These are phyloP conservation scores for Penicillium taxi DNA, from an alignment of 495 filamentous ascomycete species.

Conservation along the genomic window DNA sequence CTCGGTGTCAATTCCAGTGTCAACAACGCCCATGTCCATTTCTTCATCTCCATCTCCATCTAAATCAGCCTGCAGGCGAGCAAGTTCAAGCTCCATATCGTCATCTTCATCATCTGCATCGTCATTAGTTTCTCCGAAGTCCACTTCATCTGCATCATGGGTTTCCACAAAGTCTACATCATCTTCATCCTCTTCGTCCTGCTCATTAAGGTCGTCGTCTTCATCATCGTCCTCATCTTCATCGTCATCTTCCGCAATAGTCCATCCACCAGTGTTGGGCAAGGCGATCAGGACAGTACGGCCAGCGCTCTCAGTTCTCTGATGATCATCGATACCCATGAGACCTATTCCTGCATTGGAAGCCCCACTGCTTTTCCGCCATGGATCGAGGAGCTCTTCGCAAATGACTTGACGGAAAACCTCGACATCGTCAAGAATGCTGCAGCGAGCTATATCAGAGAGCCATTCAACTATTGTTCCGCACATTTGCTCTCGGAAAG, in stretches of 20 bases:
- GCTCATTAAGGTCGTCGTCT: conserved; percentile 41
- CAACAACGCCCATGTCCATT: conserved; percentile 46
- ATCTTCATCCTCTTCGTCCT: conserved; percentile 38
- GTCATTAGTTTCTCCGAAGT: conserved; percentile 17
- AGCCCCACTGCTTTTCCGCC: conserved; percentile 80
- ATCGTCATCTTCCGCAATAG: conserved; percentile 40
- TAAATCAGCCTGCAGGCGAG: conserved; percentile 4
- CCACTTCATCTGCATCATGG: conserved; percentile 36
- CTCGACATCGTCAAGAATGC: conserved; percentile 68
- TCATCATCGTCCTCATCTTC: conserved; percentile 46
- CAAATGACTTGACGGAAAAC: conserved; percentile 76
- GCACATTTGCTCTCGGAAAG: conserved; percentile 96
- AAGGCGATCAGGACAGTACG: conserved; percentile 35
- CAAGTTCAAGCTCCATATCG: conserved; percentile 35
- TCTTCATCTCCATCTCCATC: conserved; percentile 28
- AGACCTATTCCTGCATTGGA: conserved; percentile 75
- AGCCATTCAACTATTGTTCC: conserved; percentile 97
- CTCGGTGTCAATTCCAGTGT: too few relatives aligned
- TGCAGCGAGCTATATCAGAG: conserved; percentile 83
- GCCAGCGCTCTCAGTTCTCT: conserved; percentile 36
- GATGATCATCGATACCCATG: conserved; percentile 86
- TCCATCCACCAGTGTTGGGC: conserved; percentile 31
- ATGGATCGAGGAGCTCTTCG: conserved; percentile 79
- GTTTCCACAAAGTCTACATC: conserved; percentile 39
- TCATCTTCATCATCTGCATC: conserved; percentile 37